Conservation (phyloP, 176 grass and related monocot species). For the Elymus sibiricus region DNA sequence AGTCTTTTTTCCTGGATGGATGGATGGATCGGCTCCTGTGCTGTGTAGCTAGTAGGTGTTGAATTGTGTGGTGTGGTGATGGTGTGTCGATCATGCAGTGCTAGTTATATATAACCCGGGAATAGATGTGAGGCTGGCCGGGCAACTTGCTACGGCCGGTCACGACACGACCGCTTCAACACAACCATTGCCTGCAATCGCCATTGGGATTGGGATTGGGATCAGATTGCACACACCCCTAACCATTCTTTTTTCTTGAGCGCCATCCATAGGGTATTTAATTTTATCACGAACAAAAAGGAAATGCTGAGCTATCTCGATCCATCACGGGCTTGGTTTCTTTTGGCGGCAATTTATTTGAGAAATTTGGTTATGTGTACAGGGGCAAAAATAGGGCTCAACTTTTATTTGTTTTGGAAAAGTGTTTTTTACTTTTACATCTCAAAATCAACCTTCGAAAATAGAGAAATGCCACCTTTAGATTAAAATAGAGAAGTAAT, state of each 20-base stretch:
- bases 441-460: too few relatives aligned
- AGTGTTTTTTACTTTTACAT: too few relatives aligned
- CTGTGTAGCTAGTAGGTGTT: too few relatives aligned
- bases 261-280: not conserved
- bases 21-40: not conserved
- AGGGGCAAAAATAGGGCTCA: too few relatives aligned
- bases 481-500: too few relatives aligned
- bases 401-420: too few relatives aligned
- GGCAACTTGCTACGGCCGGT: not conserved
- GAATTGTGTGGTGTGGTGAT: not conserved
- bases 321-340: not conserved
- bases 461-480: too few relatives aligned
- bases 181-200: not conserved
- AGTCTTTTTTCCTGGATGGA: not conserved
- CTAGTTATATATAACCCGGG: constrained; percentile 18
- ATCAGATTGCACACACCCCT: not conserved
- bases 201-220: not conserved
- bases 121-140: not conserved
- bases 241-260: not conserved
- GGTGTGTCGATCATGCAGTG: not conserved
- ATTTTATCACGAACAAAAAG: not conserved
- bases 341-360: not conserved
- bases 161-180: constrained; percentile 11
- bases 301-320: not conserved
- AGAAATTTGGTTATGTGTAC: not conserved